Base-by-base conservation (phyloP, 2,329 filamentous ascomycete genomes). In the Exophiala bonariae region DNA sequence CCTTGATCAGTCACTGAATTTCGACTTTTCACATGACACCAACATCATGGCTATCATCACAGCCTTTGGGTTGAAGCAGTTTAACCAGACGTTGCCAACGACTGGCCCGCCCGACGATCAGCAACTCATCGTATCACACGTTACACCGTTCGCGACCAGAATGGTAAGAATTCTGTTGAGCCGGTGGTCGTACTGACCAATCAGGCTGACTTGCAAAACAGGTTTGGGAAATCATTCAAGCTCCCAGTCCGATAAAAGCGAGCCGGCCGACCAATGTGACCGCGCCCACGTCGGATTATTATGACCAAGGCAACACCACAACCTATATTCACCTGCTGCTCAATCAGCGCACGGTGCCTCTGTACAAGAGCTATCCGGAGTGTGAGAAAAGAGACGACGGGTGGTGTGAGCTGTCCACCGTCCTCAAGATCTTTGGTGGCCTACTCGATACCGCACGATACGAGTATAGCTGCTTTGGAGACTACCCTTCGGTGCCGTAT, bases 1-100 rank as follows among this genome's bases (percentile, higher is more conserved):
- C 0, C 68, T 87, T 3, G 80, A 89, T 61, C 87, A 91, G 62
- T 78, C 73, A n/a, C 72, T 91, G 13, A 89, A 89, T 64, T 79
- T 90, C 40, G 87, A 90, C 70, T 90, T 90, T 64, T 83, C 80
- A 13, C 87, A 91, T 64, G 87, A 91, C 66, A 85, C 83, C 23
- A 87, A 86, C 62, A 87, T 88, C 50, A 73, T 84, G 57, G 78
- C 78, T 19, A 79, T 89, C 54, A 70, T 90, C 3, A 82, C 85
- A 0, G 86, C 87, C 0, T 86, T 91, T 50, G 86, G 86, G 16
- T n/a, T 56, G 18, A 44, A 48, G 13, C 86, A 90, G 60, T 89
- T 91, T 60, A 71, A 75, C 1, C 71, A 78, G 16, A 68, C 78
- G 11, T 71, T 89, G 3, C 80, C 82, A 0, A 70, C 77, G 2